Percentiles rank a stretch among this genome's conserved stretches.
Evolutionary conservation across 2,329 filamentous ascomycete species (phyloP).

Genomic region (Colletotrichum zoysiae): DNA sequence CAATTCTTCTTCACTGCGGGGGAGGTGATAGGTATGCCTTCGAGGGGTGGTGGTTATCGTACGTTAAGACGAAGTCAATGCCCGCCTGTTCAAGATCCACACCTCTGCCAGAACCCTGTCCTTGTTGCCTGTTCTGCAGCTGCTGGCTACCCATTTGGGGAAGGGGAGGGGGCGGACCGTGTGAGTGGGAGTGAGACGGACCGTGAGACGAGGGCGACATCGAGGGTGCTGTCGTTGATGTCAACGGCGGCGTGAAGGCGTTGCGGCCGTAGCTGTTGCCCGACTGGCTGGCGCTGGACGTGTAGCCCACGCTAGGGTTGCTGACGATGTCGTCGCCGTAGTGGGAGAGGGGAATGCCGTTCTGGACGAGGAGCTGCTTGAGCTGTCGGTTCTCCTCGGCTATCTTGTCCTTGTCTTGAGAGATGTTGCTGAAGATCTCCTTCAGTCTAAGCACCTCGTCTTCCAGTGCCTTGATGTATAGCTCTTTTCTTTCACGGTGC

Average conservation of each 20-base stretch:
- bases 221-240: slow-evolving; percentile 58
- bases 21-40: slow-evolving; percentile 76
- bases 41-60: slow-evolving; percentile 70
- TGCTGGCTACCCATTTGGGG: slow-evolving; percentile 49
- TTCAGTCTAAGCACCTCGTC: slow-evolving; percentile 91
- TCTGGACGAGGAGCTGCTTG: slow-evolving; percentile 66
- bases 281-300: slow-evolving; percentile 69
- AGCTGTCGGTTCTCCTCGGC: slow-evolving; percentile 85
- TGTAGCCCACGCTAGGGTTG: slow-evolving; percentile 62
- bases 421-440: slow-evolving; percentile 81
- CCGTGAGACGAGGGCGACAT: slow-evolving; percentile 51
- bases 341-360: slow-evolving; percentile 59
- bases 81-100: slow-evolving; percentile 85
- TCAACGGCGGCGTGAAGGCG: slow-evolving; percentile 63
- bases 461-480: slow-evolving; percentile 94
- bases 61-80: slow-evolving; percentile 93
- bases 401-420: slow-evolving; percentile 81
- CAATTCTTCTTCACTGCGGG: slow-evolving; percentile 60
- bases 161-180: slow-evolving; percentile 42
- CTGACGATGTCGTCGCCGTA: slow-evolving; percentile 59
- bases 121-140: slow-evolving; percentile 45
- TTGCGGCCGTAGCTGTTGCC: slow-evolving; percentile 68
- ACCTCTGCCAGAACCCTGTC: slow-evolving; percentile 51
- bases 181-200: slow-evolving; percentile 40
- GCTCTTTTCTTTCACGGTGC: slow-evolving; percentile 95